Evolutionary conservation across 345 rosid species (phyloP), one percentile per base, ranked within the genome.

Genomic region (Euclidium syriacum): DNA sequence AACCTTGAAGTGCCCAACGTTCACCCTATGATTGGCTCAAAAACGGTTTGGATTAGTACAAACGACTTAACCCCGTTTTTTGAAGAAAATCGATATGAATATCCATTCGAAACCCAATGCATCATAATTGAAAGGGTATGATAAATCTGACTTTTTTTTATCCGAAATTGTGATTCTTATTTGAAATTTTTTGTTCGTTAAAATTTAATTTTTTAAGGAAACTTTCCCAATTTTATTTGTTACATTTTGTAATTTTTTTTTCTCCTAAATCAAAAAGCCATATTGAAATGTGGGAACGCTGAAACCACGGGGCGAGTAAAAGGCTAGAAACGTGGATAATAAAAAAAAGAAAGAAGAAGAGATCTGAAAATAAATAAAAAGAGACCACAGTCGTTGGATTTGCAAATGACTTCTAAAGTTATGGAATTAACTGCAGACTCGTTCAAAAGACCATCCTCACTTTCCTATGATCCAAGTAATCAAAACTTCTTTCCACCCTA

Each of bases 401-500:
- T 40, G 44, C 19, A 1, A 41, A 43, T 64, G 49, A 38, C 23
- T 32, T 59, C 3, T 12, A 30, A 46, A 33, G 16, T 25, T 51
- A 0, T 5, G 11, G 0, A 9, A 64, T 52, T 52, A 30, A 68
- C 46, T 5, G 44, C 27, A 62, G 64, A 70, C 70, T 63, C 54
- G 59, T 71, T 71, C 70, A 64, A 63, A 56, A 29, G 19, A 56
- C 48, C 24, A 23, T 63, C 65, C 68, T 63, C 75, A 54, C 64
- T 63, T 71, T 71, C 38, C 68, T 71, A 47, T 0, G 40, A 71
- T 71, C 75, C 75, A 68, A 59, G 73, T 68, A 41, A 59, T 51
- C 51, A 39, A 3, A 10, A 12, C 16, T 10, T 40, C 61, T 42
- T 12, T 34, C 17, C 52, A 38, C 51, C 17, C 16, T 63, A 3